Evolutionary conservation across 306 rosid genomes (phyloP), one percentile per base, ranked within the genome.

Genomic region (Vachellia pachyceras): DNA sequence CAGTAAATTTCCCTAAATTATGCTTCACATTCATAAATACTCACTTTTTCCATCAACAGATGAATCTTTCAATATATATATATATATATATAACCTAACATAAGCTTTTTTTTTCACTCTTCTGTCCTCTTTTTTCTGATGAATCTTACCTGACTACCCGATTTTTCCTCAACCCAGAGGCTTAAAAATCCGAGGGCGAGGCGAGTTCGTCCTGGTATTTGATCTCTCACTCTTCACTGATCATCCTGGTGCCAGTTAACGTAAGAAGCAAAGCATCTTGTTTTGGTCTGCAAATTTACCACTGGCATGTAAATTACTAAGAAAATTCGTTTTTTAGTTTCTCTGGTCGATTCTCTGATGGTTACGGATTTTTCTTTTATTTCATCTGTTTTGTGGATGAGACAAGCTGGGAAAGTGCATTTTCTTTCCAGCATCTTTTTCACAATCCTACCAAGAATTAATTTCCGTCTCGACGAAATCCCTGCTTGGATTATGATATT

Each of bases 231-330:
- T 5, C 11, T 64, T 64, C 20, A 64, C 1, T 14, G 42, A 35
- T 35, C 41, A 64, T 58, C n/a, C 11, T 14, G 20, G 7, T 61
- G 14, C 72, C 58, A 55, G 9, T 33, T 12, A 41, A 57, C 47
- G 50, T 54, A 72, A 76, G 84, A 86, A 83, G 88, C 85, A 64
- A 85, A 76, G 89, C 75, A 74, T 86, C 80, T 84, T 76, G 69
- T 57, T 70, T 87, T 44, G 49, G 52, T 52, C 41, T 55, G 71
- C 81, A 61, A 33, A 14, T 50, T 29, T 29, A 29, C 33, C 20
- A n/a, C 17, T 58, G 58, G 5, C 18, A 22, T 11, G 54, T 23
- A 78, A 74, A 80, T 67, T 18, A 18, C 60, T 15, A 1, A 52
- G 60, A 52, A 52, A 52, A 23, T 33, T 73, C 50, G 4, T 65